phyloP scores from a whole-genome alignment of 1,284 basidiomycete genomes.

The Sphaerobolus stellatus region DNA sequence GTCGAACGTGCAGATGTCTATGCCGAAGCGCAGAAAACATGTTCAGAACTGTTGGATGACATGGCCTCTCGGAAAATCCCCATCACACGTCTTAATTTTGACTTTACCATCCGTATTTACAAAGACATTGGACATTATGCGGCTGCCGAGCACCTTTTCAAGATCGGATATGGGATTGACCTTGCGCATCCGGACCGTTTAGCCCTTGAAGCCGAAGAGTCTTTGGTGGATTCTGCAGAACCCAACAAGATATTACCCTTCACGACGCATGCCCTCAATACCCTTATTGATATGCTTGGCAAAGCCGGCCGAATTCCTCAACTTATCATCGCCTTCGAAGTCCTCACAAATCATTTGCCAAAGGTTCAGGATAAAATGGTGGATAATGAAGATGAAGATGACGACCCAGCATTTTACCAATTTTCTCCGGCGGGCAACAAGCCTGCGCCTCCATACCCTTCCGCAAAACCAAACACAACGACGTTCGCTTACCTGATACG shows the following conservation, averaged over 20 bases:
- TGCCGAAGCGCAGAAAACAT: conserved; percentile 44
- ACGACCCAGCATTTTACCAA: conserved; percentile 38
- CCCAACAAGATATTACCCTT: conserved; percentile 43
- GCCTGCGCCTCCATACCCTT: conserved; percentile 30
- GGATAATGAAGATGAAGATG: conserved; percentile 68
- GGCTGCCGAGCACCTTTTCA: conserved; percentile 57
- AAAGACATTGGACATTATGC: conserved; percentile 58
- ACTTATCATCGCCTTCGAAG: conserved; percentile 72
- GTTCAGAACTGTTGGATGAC: conserved; percentile 51
- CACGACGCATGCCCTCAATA: conserved; percentile 68
- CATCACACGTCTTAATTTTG: conserved; percentile 58
- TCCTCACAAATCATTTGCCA: conserved; percentile 68
- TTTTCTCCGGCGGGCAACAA: conserved; percentile 30
- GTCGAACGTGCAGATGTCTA: conserved; percentile 34
- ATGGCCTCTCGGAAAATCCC: conserved; percentile 51
- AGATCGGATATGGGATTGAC: conserved; percentile 70
- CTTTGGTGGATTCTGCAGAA: conserved; percentile 14
- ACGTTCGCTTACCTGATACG: conserved; percentile 63
- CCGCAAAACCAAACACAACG: conserved; percentile 65
- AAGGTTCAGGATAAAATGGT: conserved; percentile 42
- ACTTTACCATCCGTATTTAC: conserved; percentile 63
- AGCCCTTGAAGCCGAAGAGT: conserved; percentile 44
- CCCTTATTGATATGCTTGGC: conserved; percentile 66
- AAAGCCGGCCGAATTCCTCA: conserved; percentile 56
- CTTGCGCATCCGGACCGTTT: conserved; percentile 65